A percentile compares a stretch with the other conserved stretches of the same genome.
These are phyloP conservation scores for Ascochyta rabiei DNA, from an alignment of 2,329 filamentous ascomycete species.

Conservation along the genomic window DNA sequence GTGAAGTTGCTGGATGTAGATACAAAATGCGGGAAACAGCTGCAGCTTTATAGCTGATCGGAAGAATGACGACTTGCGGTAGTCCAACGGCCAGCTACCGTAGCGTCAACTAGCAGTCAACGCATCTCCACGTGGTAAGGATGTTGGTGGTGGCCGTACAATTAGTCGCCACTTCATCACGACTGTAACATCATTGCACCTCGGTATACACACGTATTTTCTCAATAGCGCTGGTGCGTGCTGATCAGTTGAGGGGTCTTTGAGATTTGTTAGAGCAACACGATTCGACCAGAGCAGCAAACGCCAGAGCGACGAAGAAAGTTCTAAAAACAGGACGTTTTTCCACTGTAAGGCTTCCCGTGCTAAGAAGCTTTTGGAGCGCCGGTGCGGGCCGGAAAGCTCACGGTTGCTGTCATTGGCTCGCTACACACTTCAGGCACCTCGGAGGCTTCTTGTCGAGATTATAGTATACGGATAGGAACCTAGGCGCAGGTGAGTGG, in stretches of 20 bases:
- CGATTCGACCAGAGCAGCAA: not conserved
- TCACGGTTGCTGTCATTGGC: not conserved
- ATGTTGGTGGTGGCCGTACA: not conserved
- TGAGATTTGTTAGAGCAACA: not conserved
- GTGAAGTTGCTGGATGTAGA: not conserved
- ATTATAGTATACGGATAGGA: not conserved
- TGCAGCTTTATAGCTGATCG: not conserved
- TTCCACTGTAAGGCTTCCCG: not conserved
- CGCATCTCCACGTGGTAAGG: not conserved
- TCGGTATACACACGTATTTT: not conserved
- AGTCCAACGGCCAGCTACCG: not conserved
- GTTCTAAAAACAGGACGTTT: not conserved
- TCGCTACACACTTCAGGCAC: not conserved
- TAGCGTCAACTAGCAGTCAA: not conserved
- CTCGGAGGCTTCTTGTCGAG: not conserved
- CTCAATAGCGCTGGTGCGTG: not conserved
- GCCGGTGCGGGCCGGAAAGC: not conserved
- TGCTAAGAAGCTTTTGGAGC: not conserved
- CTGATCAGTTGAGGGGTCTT: not conserved
- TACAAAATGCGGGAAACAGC: not conserved
- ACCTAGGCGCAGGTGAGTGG: not conserved
- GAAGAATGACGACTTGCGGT: not conserved
- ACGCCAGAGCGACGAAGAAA: not conserved
- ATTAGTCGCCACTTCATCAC: not conserved
- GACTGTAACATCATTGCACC: not conserved